A percentile compares a stretch with the other conserved stretches of the same genome.
Conservation (phyloP, 345 rosid genomes). For the Clarkia xantiana region DNA sequence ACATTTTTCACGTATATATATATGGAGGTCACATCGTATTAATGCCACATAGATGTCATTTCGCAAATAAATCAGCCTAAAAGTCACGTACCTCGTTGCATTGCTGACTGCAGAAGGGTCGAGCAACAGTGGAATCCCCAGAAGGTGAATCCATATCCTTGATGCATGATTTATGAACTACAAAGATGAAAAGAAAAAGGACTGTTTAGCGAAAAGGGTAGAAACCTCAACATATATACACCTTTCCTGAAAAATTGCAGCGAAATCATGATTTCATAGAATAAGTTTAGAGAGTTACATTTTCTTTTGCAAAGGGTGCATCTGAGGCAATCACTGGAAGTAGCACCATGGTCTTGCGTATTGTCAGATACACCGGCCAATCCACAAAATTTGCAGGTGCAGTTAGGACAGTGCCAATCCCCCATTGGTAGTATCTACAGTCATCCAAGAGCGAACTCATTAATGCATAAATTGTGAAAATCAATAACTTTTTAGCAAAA, state of each 20-base stretch:
- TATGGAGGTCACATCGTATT: too few species aligned
- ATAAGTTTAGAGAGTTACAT: slow-evolving; percentile 35
- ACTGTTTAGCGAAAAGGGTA: not conserved
- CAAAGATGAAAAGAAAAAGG: slow-evolving; percentile 8
- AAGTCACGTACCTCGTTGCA: slow-evolving; percentile 57
- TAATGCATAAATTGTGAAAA: not conserved
- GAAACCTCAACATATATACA: too few species aligned
- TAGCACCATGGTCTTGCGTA: slow-evolving; percentile 20
- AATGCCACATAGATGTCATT: too few species aligned
- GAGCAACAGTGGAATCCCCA: slow-evolving; percentile 18
- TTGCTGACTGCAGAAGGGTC: slow-evolving; percentile 56
- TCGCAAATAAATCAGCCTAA: slow-evolving; percentile 1
- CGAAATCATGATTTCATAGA: not conserved
- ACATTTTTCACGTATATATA: too few species aligned
- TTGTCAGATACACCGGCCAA: slow-evolving; percentile 17
- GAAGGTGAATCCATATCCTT: slow-evolving; percentile 28
- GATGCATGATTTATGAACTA: slow-evolving; percentile 66
- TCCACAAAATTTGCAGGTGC: slow-evolving; percentile 88
- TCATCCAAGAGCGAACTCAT: slow-evolving; percentile 1
- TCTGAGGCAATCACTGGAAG: slow-evolving; percentile 12
- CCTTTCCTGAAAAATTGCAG: too few species aligned
- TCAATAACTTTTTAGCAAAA: too few species aligned
- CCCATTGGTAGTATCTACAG: slow-evolving; percentile 79
- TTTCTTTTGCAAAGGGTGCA: slow-evolving; percentile 75
- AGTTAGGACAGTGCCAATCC: slow-evolving; percentile 87